A percentile compares a stretch with the other conserved stretches of the same genome.
These are phyloP conservation scores for Globisporangium radiosum DNA, from an alignment of 352 stramenopile species.

Conservation along the genomic window DNA sequence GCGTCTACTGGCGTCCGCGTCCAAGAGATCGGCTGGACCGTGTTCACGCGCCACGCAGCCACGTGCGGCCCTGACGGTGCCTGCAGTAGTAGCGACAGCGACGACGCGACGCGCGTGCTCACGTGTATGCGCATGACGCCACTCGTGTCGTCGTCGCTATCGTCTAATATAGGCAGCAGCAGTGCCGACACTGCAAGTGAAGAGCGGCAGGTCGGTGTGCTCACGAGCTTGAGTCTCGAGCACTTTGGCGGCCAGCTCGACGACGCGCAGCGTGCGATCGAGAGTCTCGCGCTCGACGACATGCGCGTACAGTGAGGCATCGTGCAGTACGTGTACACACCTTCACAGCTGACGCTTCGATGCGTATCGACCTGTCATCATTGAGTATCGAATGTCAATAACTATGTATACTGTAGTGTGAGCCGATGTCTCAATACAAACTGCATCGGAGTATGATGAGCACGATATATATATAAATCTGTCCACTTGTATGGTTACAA, in stretches of 20 bases:
- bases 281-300: conserved; percentile 26
- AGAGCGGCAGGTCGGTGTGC: conserved; percentile 18
- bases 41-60: neutral
- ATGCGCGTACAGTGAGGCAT: too few relatives aligned
- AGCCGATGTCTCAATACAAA: too few relatives aligned
- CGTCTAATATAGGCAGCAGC: too few relatives aligned
- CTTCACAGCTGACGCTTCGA: neutral
- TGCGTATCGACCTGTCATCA: neutral
- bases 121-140: conserved; percentile 26
- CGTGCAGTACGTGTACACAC: too few relatives aligned
- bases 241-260: conserved; percentile 27
- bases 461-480: too few relatives aligned
- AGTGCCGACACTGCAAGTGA: neutral
- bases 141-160: conserved; percentile 9
- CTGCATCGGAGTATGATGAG: too few relatives aligned
- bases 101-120: conserved; percentile 7
- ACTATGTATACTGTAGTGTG: too few relatives aligned
- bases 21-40: conserved; percentile 1
- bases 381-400: too few relatives aligned
- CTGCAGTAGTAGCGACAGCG: neutral
- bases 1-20: neutral
- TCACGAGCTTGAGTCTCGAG: conserved; percentile 25
- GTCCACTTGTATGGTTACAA: too few relatives aligned
- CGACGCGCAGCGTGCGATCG: conserved; percentile 22
- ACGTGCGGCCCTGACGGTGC: neutral